Evolutionary conservation across 108 stramenopile species (phyloP), one percentile per base, ranked within the genome.

Genomic region (Cyclotella cryptica): DNA sequence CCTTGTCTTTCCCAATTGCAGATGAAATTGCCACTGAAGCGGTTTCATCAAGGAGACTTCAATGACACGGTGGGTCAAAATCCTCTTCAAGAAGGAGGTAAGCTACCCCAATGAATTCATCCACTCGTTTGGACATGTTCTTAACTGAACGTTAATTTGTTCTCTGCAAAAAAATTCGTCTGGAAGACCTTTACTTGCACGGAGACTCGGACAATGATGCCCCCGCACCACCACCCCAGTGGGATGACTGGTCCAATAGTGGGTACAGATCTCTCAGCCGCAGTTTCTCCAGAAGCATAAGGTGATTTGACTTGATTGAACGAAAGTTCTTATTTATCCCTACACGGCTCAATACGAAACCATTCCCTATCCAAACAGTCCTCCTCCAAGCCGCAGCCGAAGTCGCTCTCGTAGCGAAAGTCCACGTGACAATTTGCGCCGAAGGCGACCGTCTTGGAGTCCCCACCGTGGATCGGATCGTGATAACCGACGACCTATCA

Each of bases 11-110:
- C 35, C 6, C 2, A 35, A 35, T 35, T 35, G 35, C 35, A 35
- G 35, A 87, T 87, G 74, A 63, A 86, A 24, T 58, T 89, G 22
- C 86, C 88, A 0, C 54, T 89, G 17, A 75, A 86, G 51, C 72
- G 88, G 40, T 89, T 87, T 58, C 86, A 78, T 70, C 84, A 87
- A 59, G 71, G 78, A 64, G 78, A 84, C 35, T 66, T 66, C 12
- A 66, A 66, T 47, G 65, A 66, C 5, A 73, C 84, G 0, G 72
- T 76, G 18, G 30, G 57, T 12, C 22, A 24, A 26, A 40, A 69
- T 74, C 39, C 57, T 41, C 24, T 58, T 0, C 46, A 51, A 35
- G 54, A 41, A 59, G 70, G 47, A 27, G 70, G 53, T 58, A 27
- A 28, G 52, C 3, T 58, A 28, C n/a, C n/a, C n/a, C n/a, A n/a